phyloP scores from a whole-genome alignment of 2,329 filamentous ascomycete genomes.

The Chaetomium sp. region DNA sequence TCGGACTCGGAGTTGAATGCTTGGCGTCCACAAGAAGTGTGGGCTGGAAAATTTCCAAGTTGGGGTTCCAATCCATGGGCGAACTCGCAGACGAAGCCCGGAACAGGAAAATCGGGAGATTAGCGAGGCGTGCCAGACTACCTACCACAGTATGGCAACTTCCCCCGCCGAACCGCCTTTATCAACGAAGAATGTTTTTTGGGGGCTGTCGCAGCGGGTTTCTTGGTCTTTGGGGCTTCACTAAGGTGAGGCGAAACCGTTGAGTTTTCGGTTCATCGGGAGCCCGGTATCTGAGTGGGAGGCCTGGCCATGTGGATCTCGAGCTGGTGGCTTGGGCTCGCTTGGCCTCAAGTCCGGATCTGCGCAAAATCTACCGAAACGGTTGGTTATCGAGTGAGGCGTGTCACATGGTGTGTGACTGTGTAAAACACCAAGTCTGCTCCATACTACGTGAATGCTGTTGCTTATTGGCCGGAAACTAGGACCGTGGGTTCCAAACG shows the following conservation, averaged over 20 bases:
- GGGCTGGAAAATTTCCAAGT: background rate
- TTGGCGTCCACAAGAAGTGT: slow-evolving; percentile 3
- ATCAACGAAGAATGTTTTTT: no score
- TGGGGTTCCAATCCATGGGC: background rate
- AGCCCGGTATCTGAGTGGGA: no score
- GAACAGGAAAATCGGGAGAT: background rate
- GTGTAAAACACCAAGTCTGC: background rate
- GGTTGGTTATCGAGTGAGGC: background rate
- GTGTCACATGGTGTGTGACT: slow-evolving; percentile 1
- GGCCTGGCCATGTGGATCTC: no score
- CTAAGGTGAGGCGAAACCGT: no score
- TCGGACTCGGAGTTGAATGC: background rate
- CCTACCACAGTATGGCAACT: no score
- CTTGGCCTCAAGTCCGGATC: no score
- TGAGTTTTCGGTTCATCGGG: no score
- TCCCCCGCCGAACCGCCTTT: no score
- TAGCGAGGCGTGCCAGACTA: background rate
- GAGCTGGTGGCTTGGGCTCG: no score
- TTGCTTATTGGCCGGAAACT: background rate
- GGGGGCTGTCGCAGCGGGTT: no score
- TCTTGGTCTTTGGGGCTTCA: no score
- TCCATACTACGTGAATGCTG: background rate
- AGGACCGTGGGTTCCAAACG: background rate
- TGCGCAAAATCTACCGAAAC: no score
- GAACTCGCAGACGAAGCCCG: background rate